phyloP scores from a whole-genome alignment of 768 basidiomycete genomes.

The Trichaptum fuscoviolaceum region DNA sequence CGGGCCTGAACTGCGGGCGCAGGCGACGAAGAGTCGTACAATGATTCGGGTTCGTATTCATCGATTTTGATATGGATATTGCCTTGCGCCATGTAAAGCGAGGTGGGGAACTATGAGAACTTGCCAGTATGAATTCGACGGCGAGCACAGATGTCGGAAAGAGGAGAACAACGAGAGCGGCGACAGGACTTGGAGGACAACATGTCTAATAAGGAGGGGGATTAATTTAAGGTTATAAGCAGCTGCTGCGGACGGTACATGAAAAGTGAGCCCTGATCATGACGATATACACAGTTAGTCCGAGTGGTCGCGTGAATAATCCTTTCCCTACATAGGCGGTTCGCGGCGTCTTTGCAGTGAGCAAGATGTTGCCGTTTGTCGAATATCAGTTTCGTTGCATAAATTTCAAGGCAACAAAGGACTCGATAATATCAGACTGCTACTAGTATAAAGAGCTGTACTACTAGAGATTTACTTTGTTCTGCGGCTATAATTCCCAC shows the following conservation, averaged over 20 bases:
- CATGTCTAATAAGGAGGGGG: background rate
- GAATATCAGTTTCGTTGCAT: too few species aligned
- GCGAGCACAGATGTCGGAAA: background rate
- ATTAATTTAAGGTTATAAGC: conserved; percentile 1
- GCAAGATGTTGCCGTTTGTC: too few species aligned
- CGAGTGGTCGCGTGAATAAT: background rate
- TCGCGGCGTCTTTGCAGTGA: too few species aligned
- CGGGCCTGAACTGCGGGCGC: conserved; percentile 27
- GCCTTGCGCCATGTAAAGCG: background rate
- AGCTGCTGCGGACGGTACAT: background rate
- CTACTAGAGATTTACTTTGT: too few species aligned
- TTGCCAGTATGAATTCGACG: background rate
- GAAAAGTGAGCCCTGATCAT: background rate
- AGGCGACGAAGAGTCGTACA: background rate
- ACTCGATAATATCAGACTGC: too few species aligned
- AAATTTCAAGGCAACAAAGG: too few species aligned
- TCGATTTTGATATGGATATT: background rate
- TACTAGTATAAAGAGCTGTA: too few species aligned
- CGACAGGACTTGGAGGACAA: background rate
- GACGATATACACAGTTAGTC: background rate
- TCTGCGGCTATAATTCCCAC: too few species aligned
- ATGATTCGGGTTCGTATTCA: background rate
- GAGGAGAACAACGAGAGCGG: background rate
- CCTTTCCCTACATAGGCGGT: too few species aligned
- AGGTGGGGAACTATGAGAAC: background rate